Percentiles rank a stretch among this genome's conserved stretches.
Conservation (phyloP, 2,329 filamentous ascomycete species). For the Epichloe sp. region DNA sequence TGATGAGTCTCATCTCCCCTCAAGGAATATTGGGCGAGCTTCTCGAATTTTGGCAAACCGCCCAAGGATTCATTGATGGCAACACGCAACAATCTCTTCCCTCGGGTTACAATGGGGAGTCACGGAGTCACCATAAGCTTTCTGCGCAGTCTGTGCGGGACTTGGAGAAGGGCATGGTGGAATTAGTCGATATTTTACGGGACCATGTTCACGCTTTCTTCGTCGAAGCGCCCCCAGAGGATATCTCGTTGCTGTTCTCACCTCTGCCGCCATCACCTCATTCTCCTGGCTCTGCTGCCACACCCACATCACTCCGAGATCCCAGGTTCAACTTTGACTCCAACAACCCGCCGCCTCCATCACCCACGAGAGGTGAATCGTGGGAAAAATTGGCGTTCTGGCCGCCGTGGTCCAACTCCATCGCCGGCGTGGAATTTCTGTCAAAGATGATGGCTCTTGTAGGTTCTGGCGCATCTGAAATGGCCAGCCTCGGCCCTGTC, state of each 20-base stretch:
- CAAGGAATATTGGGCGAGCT: slow-evolving; percentile 80
- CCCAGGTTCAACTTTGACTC: slow-evolving; percentile 70
- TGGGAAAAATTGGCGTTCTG: slow-evolving; percentile 97
- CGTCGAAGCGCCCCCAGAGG: slow-evolving; percentile 75
- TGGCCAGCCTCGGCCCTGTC: slow-evolving; percentile 62
- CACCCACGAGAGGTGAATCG: slow-evolving; percentile 64
- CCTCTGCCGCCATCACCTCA: slow-evolving; percentile 59
- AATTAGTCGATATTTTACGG: slow-evolving; percentile 72
- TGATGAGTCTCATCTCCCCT: slow-evolving; percentile 61
- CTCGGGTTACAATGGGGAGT: slow-evolving; percentile 68
- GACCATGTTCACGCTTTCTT: slow-evolving; percentile 75
- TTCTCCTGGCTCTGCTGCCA: slow-evolving; percentile 33
- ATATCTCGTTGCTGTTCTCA: slow-evolving; percentile 77
- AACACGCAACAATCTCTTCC: slow-evolving; percentile 71
- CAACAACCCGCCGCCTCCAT: slow-evolving; percentile 61
- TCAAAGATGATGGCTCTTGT: slow-evolving; percentile 70
- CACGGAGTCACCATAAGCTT: slow-evolving; percentile 66
- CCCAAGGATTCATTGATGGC: slow-evolving; percentile 80
- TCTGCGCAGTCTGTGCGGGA: slow-evolving; percentile 56
- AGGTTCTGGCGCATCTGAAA: slow-evolving; percentile 75
- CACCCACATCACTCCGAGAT: slow-evolving; percentile 48
- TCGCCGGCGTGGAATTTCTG: slow-evolving; percentile 86
- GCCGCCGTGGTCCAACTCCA: slow-evolving; percentile 83
- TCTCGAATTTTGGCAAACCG: slow-evolving; percentile 85
- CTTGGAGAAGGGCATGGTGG: slow-evolving; percentile 63